Conservation (phyloP, 148 eudicot genomes). For the Suaeda aralocaspica region DNA sequence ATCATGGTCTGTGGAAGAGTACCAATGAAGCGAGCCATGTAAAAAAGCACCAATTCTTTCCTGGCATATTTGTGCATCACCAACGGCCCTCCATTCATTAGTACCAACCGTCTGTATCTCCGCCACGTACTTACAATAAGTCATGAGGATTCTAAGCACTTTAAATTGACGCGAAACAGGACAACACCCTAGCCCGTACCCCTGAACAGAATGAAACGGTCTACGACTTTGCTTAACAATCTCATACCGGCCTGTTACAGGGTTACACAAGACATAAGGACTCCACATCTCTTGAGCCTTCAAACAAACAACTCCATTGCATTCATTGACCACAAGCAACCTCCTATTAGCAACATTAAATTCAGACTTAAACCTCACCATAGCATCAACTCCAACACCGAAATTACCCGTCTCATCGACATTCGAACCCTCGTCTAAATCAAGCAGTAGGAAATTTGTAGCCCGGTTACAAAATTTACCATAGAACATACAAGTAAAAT, state of each 20-base stretch:
- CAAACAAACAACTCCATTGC: constrained; percentile 6
- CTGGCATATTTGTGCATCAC: neutral
- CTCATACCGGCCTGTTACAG: neutral
- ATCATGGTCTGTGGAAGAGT: neutral
- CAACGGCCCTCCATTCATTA: constrained; percentile 3
- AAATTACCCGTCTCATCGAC: neutral
- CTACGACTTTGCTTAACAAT: neutral
- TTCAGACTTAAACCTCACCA: constrained; percentile 1
- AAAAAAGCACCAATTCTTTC: neutral
- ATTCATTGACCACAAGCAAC: neutral
- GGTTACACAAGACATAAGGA: neutral
- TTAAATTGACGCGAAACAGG: constrained; percentile 5
- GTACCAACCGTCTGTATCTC: constrained; percentile 1
- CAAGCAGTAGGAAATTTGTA: neutral
- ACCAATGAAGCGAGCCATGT: constrained; percentile 2
- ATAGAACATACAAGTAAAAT: neutral
- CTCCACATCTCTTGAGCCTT: neutral
- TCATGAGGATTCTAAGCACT: constrained; percentile 4
- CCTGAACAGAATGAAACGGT: neutral
- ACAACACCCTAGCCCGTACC: constrained; percentile 10
- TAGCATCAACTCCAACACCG: neutral
- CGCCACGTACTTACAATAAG: neutral
- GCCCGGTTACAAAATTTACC: neutral
- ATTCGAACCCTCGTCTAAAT: neutral
- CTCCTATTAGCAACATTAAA: neutral